Evolutionary conservation across 2,329 filamentous ascomycete genomes (phyloP), one percentile per base, ranked within the genome.

Genomic region (Neocucurbitaria cava): DNA sequence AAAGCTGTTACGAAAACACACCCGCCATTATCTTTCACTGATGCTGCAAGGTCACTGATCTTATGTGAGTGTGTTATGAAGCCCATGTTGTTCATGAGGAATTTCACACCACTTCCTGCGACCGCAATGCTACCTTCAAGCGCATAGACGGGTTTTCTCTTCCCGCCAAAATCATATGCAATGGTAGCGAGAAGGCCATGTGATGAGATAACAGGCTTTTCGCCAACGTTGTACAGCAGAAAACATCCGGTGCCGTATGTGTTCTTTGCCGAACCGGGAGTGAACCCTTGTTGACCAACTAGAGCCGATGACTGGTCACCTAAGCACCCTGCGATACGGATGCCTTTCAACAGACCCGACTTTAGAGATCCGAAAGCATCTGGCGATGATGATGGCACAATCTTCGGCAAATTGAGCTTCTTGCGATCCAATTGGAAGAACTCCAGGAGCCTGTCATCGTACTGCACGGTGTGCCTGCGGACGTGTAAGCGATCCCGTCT

Each of bases 201-300:
- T 56, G 85, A 89, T 10, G 92, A 96, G 54, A 96, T 89, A 49
- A 96, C 91, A 6, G 92, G 92, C 74, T 92, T 88, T 36, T 87
- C 83, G 47, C 92, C 92, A 30, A 96, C 90, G 68, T 96, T 96
- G 79, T 95, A 96, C 4, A 96, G 83, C 62, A 96, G 79, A 80
- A 96, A 96, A 73, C 91, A 95, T 38, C 92, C 92, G 0, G 92
- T 96, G 35, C 92, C 92, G 72, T 96, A 96, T 0, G 92, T 96
- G 76, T 95, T 96, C 82, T 96, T 96, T 40, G 91, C 92, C 65
- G 87, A 85, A 46, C 92, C 92, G 0, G 91, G 88, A 3, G 82
- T 84, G 78, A 96, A 96, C 13, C 90, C 92, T 72, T 90, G 89
- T 75, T 96, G 91, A 42, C 92, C 92, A 18, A 96, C 91, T 46